Evolutionary conservation across 345 rosid genomes (phyloP).

Genomic region (Brassica incana): DNA sequence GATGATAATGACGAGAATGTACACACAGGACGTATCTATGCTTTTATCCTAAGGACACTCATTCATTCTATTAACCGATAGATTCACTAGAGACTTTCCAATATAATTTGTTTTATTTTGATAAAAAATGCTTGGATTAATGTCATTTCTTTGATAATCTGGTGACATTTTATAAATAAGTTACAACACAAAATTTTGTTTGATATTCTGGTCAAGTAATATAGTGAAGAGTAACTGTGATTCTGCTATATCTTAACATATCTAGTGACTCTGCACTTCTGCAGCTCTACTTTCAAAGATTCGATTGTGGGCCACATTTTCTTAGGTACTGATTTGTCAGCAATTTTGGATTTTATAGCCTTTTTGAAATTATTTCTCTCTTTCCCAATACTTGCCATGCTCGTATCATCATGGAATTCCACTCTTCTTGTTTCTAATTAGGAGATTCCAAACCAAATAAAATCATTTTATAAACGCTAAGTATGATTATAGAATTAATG

Average conservation of each 20-base stretch:
- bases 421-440: not conserved
- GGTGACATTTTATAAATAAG: not conserved
- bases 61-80: not conserved
- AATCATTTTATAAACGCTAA: not conserved
- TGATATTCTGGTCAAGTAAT: slow-evolving; percentile 5
- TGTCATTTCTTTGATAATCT: not conserved
- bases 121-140: not conserved
- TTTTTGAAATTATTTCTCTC: slow-evolving; percentile 4
- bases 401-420: slow-evolving; percentile 24
- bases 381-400: slow-evolving; percentile 16
- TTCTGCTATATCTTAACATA: slow-evolving; percentile 12
- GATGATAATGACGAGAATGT: slow-evolving; percentile 9
- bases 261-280: slow-evolving; percentile 27
- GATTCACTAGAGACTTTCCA: not conserved
- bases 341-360: slow-evolving; percentile 21
- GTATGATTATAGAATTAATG: not conserved
- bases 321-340: slow-evolving; percentile 32
- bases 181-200: not conserved
- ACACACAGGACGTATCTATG: slow-evolving; percentile 13
- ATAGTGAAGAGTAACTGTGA: slow-evolving; percentile 2
- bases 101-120: not conserved
- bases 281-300: slow-evolving; percentile 28
- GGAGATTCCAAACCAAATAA: not conserved
- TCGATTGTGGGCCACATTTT: slow-evolving; percentile 24
- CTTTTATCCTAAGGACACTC: slow-evolving; percentile 10